phyloP scores from a whole-genome alignment of 2,329 filamentous ascomycete genomes.

The Sporothrix dimorphospora region DNA sequence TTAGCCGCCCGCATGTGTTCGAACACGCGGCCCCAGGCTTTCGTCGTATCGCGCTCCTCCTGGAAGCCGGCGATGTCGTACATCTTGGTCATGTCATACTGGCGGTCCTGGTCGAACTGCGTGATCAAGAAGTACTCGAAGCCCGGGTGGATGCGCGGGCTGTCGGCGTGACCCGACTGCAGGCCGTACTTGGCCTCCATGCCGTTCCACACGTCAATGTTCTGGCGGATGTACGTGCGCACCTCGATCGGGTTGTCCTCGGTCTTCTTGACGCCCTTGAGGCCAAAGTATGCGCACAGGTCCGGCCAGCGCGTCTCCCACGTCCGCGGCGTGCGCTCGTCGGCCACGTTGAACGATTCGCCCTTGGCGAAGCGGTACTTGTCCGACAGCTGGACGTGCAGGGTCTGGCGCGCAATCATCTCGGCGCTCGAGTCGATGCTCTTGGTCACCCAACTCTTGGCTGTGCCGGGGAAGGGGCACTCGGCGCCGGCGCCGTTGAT shows the following conservation, averaged over 20 bases:
- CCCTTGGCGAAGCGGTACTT: conserved; percentile 33
- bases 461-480: conserved; percentile 45
- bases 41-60: conserved; percentile 45
- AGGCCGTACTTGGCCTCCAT: conserved; percentile 44
- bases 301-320: conserved; percentile 38
- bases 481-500: conserved; percentile 45
- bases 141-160: conserved; percentile 41
- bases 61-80: conserved; percentile 45
- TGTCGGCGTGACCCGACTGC: conserved; percentile 45
- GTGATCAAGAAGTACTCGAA: conserved; percentile 50
- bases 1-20: conserved; percentile 40
- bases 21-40: conserved; percentile 48
- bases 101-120: conserved; percentile 49
- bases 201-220: conserved; percentile 40
- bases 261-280: conserved; percentile 36
- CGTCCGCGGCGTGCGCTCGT: conserved; percentile 32
- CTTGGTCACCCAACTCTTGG: conserved; percentile 44
- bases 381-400: conserved; percentile 33
- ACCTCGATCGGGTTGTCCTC: conserved; percentile 40
- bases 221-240: conserved; percentile 42
- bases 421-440: conserved; percentile 47
- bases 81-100: conserved; percentile 50
- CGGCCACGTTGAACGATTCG: conserved; percentile 37
- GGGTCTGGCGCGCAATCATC: conserved; percentile 41
- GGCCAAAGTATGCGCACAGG: conserved; percentile 36